Conservation (phyloP, 1,284 basidiomycete species). For the Coriolopsis trogii region DNA sequence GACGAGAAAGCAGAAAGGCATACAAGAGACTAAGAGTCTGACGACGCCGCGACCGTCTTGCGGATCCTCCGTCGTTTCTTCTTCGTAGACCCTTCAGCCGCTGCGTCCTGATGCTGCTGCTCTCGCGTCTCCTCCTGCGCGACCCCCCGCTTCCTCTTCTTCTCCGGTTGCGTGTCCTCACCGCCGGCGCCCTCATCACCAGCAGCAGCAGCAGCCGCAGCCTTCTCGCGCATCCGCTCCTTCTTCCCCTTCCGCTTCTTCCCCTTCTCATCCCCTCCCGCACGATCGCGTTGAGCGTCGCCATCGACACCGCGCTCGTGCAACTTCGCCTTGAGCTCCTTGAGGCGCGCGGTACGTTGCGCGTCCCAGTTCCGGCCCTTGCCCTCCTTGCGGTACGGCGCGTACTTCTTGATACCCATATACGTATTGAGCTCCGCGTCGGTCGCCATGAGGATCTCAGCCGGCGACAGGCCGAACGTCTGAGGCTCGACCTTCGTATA, state of each 20-base stretch:
- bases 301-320: conserved; percentile 30
- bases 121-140: conserved; percentile 11
- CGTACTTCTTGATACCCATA: conserved; percentile 87
- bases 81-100: conserved; percentile 13
- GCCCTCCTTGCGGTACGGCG: conserved; percentile 78
- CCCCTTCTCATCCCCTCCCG: conserved; percentile 34
- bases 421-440: conserved; percentile 94
- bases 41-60: conserved; percentile 15
- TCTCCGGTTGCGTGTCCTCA: conserved; percentile 7
- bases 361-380: conserved; percentile 57
- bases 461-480: conserved; percentile 76
- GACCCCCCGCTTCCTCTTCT: conserved; percentile 7
- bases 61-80: conserved; percentile 20
- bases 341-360: conserved; percentile 68
- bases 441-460: conserved; percentile 91
- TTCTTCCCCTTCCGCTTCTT: conserved; percentile 80
- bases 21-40: conserved; percentile 1
- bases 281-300: conserved; percentile 4
- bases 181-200: conserved; percentile 27
- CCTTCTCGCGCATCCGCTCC: conserved; percentile 62
- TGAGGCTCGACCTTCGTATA: conserved; percentile 78
- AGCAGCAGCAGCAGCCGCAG: conserved; percentile 27
- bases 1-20: background rate
- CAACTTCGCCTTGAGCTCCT: conserved; percentile 54
- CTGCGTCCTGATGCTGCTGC: background rate